These are phyloP conservation scores for Huntiella savannae DNA, from an alignment of 2,329 filamentous ascomycete species.

Conservation along the genomic window DNA sequence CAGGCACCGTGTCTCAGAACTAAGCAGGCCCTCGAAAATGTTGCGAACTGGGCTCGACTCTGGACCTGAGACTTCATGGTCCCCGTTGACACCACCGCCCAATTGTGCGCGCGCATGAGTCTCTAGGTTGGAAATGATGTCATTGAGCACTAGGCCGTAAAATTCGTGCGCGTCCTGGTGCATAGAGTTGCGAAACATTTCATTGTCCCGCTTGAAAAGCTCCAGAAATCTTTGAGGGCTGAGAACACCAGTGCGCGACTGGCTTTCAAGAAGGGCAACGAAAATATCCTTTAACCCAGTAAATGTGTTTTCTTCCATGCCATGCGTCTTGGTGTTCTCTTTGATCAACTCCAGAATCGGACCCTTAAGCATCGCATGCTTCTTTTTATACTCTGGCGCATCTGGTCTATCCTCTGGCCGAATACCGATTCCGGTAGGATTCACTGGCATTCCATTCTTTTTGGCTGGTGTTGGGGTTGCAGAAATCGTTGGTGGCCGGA, in stretches of 20 bases:
- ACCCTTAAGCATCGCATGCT: slow-evolving; percentile 72
- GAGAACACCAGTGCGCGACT: slow-evolving; percentile 69
- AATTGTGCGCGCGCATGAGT: slow-evolving; percentile 35
- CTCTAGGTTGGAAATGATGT: slow-evolving; percentile 87
- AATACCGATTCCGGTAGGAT: slow-evolving; percentile 25
- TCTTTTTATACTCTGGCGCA: slow-evolving; percentile 95
- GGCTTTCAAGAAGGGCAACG: slow-evolving; percentile 65
- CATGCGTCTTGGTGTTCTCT: slow-evolving; percentile 62
- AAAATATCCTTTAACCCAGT: slow-evolving; percentile 94
- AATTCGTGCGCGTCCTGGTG: slow-evolving; percentile 98
- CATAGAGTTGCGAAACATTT: slow-evolving; percentile 94
- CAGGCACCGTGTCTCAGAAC: slow-evolving; percentile 88
- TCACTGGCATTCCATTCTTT: slow-evolving; percentile 4
- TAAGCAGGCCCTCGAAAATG: slow-evolving; percentile 84
- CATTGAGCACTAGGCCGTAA: slow-evolving; percentile 82
- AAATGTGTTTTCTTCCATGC: slow-evolving; percentile 89
- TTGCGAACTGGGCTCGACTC: slow-evolving; percentile 72
- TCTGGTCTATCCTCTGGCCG: slow-evolving; percentile 85
- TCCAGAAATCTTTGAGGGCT: slow-evolving; percentile 87
- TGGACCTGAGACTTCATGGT: neutral
- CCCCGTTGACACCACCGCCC: neutral
- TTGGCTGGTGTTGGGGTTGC: slow-evolving; percentile 22
- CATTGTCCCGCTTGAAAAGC: slow-evolving; percentile 82
- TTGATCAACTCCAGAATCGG: slow-evolving; percentile 72
- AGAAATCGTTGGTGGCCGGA: slow-evolving; percentile 33